Base-by-base conservation (phyloP, 352 stramenopile species). In the Phytophthora hibernalis region DNA sequence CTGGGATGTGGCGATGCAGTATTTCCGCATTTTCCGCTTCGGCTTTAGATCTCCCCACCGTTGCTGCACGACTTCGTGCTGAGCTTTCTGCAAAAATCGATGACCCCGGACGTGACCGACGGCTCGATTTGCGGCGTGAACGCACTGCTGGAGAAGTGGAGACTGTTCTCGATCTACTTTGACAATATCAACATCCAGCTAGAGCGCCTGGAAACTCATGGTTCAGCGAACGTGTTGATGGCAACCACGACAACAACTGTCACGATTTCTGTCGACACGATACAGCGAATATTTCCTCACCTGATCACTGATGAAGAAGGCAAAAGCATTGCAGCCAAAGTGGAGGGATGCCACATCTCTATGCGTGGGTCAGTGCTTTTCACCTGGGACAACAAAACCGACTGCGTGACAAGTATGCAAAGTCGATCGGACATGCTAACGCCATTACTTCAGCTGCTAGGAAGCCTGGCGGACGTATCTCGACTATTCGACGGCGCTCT, bases 291-390 rank as follows among this genome's bases (percentile, higher is more conserved):
- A 13, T 61, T 61, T 16, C 42, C 42, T 35, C 54, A 54, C n/a
- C 20, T 61, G n/a, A 9, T 54, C 38, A 13, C 16, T n/a, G 28
- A 13, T 1, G 22, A 33, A 2, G 51, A 18, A 31, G 35, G 44
- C 16, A 33, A 30, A n/a, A 18, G 16, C 24, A 9, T 67, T 16
- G 30, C 22, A 9, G n/a, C 20, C 18, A 61, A 55, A 18, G 22
- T 67, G 22, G 21, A 50, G 30, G 42, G 24, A 18, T 42, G 59
- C 16, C 21, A 21, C 13, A 21, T 61, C 12, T 22, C 53, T 1
- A 61, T 67, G 50, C 42, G 24, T n/a, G 52, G 50, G 0, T 67
- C 59, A 18, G 60, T 62, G 16, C 44, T 5, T 7, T 61, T 68
- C 33, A 22, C 50, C 3, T 68, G 52, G 51, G 43, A 62, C 26